A percentile compares a stretch with the other conserved stretches of the same genome.
These are phyloP conservation scores for Oropetium thomaeum DNA, from an alignment of 176 grass and related monocot species.

Conservation along the genomic window DNA sequence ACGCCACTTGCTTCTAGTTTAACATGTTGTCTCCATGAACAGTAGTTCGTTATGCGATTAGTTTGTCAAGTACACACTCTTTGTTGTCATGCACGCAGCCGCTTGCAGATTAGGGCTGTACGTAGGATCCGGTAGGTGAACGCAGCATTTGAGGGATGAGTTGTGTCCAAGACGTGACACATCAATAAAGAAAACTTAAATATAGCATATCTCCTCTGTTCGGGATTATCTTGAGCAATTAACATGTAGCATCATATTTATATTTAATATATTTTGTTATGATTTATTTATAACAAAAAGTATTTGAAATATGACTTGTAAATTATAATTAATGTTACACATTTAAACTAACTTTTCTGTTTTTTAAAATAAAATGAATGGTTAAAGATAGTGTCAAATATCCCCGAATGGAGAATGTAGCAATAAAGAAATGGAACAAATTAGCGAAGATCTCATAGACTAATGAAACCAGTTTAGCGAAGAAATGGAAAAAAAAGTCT, in stretches of 20 bases:
- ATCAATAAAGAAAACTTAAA: background rate
- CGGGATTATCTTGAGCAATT: too few species aligned
- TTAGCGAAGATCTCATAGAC: background rate
- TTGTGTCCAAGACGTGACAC: background rate
- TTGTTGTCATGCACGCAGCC: conserved; percentile 26
- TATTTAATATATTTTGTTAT: too few species aligned
- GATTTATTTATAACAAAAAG: too few species aligned
- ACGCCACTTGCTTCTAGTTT: conserved; percentile 34
- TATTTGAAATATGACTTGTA: too few species aligned
- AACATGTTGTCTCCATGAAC: background rate
- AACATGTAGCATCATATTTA: too few species aligned
- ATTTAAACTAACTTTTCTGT: too few species aligned
- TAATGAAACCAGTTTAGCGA: background rate
- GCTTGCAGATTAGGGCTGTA: background rate
- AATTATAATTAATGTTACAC: too few species aligned
- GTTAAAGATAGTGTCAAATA: too few species aligned
- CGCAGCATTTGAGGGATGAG: background rate
- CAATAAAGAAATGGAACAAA: background rate
- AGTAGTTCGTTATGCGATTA: conserved; percentile 38
- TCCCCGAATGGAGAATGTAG: too few species aligned
- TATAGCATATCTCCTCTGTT: too few species aligned
- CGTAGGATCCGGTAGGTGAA: background rate
- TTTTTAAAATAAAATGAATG: too few species aligned
- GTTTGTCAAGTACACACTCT: conserved; percentile 14
- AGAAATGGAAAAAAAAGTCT: background rate